Conservation (phyloP, 2,329 filamentous ascomycete species). For the Corniculantispora saksenae region DNA sequence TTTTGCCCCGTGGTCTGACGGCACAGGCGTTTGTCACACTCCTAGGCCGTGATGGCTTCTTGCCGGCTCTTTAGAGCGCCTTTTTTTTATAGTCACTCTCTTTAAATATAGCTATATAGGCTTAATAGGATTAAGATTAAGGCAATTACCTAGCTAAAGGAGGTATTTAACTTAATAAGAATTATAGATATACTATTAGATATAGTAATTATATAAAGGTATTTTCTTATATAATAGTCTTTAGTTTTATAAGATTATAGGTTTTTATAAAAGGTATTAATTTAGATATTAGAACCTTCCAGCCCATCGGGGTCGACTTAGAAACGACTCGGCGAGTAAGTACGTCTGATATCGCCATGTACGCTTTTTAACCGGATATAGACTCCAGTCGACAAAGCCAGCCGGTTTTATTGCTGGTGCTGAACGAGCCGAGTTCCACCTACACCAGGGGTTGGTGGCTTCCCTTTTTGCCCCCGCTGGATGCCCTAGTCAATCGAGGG, state of each 20-base stretch:
- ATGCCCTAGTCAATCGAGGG: too few species aligned
- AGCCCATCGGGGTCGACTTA: too few species aligned
- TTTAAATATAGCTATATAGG: constrained; percentile 23
- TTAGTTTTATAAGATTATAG: neutral
- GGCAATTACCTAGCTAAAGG: constrained; percentile 22
- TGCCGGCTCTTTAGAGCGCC: constrained; percentile 8
- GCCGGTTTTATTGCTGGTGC: too few species aligned
- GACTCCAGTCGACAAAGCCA: too few species aligned
- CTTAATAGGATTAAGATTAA: constrained; percentile 25
- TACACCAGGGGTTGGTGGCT: too few species aligned
- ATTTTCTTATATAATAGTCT: neutral
- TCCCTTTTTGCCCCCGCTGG: too few species aligned
- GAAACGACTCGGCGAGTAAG: too few species aligned
- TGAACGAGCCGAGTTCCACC: too few species aligned
- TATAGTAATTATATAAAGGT: neutral
- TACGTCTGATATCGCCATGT: too few species aligned
- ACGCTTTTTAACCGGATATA: too few species aligned
- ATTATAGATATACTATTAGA: neutral
- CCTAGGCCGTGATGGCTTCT: constrained; percentile 18
- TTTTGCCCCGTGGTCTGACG: too few species aligned
- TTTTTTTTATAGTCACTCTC: constrained; percentile 22
- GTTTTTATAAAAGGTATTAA: neutral
- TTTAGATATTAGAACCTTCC: neutral
- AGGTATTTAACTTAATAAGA: constrained; percentile 16
- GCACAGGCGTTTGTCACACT: too few species aligned